Evolutionary conservation across 1,284 basidiomycete species (phyloP), one percentile per base, ranked within the genome.

Genomic region (Malassezia arunalokei): DNA sequence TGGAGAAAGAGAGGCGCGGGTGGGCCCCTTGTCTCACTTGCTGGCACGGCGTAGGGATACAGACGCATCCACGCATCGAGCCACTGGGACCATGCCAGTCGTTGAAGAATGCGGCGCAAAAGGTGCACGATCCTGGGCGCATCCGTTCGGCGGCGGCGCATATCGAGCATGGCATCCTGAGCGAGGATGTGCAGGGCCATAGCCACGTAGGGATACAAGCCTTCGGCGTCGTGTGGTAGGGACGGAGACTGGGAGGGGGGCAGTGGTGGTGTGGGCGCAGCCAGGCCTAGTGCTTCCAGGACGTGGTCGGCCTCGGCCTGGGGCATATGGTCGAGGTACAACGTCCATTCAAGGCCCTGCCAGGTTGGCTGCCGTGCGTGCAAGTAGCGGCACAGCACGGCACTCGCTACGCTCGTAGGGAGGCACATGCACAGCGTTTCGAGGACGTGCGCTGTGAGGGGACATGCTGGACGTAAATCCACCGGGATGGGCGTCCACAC

Each of bases 101-200:
- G 40, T 11, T 14, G 8, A 11, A 43, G 40, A 9, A 60, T 15
- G 14, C n/a, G 9, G 4, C 37, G 20, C 39, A 58, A n/a, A 15
- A 58, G 15, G 8, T 24, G n/a, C n/a, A 43, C 51, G 28, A 60
- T 41, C 5, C 41, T 35, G 29, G 51, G 51, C 29, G 48, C 24
- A 29, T 58, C 44, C 3, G 37, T 32, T 15, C 35, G 49, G n/a
- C 43, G 40, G 5, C 49, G 49, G 41, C 8, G 32, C 30, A 8
- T 27, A 29, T 62, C 60, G 30, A 60, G 53, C 11, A 39, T 52
- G 6, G 55, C 50, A 30, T 67, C 63, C 30, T 60, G 57, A 20
- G 63, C 62, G 27, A 60, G 52, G 30, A 67, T 51, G 47, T 67
- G 64, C 20, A 67, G 55, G n/a, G 40, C 44, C 17, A 46, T 14